Evolutionary conservation across 495 filamentous ascomycete genomes (phyloP).

Genomic region (Tirmania nivea): DNA sequence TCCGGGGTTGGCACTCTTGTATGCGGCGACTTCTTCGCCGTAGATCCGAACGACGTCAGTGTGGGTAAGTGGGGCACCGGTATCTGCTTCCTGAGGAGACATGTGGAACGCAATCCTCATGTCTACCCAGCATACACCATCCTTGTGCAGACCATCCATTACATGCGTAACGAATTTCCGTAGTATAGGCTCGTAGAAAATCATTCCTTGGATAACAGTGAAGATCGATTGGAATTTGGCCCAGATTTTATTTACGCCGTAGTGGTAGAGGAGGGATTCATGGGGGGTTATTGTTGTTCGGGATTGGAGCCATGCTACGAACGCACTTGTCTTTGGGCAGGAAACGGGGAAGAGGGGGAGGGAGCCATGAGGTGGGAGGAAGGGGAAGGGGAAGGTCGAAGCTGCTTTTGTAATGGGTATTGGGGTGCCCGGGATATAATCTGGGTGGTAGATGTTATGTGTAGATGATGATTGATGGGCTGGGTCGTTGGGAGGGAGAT

Average conservation of each 20-base stretch:
- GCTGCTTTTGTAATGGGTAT: slow-evolving; percentile 31
- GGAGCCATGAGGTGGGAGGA: not conserved
- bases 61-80: slow-evolving; percentile 16
- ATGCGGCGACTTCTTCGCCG: slow-evolving; percentile 56
- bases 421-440: not conserved
- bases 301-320: slow-evolving; percentile 54
- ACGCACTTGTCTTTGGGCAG: slow-evolving; percentile 35
- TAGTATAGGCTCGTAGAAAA: slow-evolving; percentile 85
- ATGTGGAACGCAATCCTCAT: slow-evolving; percentile 21
- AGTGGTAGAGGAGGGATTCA: slow-evolving; percentile 57
- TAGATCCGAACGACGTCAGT: slow-evolving; percentile 45
- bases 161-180: slow-evolving; percentile 47
- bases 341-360: too few species aligned
- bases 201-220: slow-evolving; percentile 41
- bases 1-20: slow-evolving; percentile 37
- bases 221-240: slow-evolving; percentile 52
- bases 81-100: slow-evolving; percentile 8
- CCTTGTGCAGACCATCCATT: slow-evolving; percentile 42
- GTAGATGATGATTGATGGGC: slow-evolving; percentile 6
- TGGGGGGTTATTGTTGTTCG: slow-evolving; percentile 46
- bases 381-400: slow-evolving; percentile 36
- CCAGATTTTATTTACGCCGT: slow-evolving; percentile 65
- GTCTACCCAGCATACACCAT: slow-evolving; percentile 69
- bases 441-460: slow-evolving; percentile 19
- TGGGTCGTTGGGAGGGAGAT: slow-evolving; percentile 15